phyloP scores from a whole-genome alignment of 371 early-diverging fungal species.

The Nematocida displodere region DNA sequence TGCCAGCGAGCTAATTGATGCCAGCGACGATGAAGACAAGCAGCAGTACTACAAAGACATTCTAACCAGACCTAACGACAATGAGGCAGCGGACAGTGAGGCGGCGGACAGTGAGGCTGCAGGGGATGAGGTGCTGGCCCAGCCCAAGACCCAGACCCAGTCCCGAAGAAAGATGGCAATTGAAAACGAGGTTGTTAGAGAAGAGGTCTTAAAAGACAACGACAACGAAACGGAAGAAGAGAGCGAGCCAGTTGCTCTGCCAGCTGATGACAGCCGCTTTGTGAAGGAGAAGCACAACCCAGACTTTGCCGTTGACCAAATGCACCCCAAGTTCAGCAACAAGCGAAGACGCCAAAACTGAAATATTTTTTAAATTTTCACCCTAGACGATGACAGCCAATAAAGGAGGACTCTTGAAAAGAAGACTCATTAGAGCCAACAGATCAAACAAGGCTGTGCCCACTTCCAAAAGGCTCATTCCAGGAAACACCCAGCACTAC shows the following conservation, averaged over 20 bases:
- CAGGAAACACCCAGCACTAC: slow-evolving; percentile 56
- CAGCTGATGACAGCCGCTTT: slow-evolving; percentile 19
- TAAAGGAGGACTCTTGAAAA: slow-evolving; percentile 60
- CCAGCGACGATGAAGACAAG: slow-evolving; percentile 31
- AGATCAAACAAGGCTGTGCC: slow-evolving; percentile 61
- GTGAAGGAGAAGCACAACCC: slow-evolving; percentile 22
- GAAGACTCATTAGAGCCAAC: slow-evolving; percentile 60
- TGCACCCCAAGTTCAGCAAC: slow-evolving; percentile 18
- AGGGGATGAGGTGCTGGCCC: neutral
- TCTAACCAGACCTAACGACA: neutral
- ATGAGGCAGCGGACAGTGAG: neutral
- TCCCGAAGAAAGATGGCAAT: neutral
- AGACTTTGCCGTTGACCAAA: slow-evolving; percentile 42
- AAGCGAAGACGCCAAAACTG: slow-evolving; percentile 1
- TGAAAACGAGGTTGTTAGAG: slow-evolving; percentile 4
- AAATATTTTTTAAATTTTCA: slow-evolving; percentile 38
- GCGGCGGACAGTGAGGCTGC: neutral
- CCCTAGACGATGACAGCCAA: slow-evolving; percentile 42
- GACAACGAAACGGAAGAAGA: neutral
- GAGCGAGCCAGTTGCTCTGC: neutral
- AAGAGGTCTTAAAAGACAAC: slow-evolving; percentile 3
- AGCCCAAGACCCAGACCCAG: neutral
- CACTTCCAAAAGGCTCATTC: slow-evolving; percentile 62
- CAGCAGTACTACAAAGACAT: slow-evolving; percentile 29
- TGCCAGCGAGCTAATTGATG: slow-evolving; percentile 38